phyloP scores from a whole-genome alignment of 1,284 basidiomycete genomes.

The Ceratobasidium sp. region DNA sequence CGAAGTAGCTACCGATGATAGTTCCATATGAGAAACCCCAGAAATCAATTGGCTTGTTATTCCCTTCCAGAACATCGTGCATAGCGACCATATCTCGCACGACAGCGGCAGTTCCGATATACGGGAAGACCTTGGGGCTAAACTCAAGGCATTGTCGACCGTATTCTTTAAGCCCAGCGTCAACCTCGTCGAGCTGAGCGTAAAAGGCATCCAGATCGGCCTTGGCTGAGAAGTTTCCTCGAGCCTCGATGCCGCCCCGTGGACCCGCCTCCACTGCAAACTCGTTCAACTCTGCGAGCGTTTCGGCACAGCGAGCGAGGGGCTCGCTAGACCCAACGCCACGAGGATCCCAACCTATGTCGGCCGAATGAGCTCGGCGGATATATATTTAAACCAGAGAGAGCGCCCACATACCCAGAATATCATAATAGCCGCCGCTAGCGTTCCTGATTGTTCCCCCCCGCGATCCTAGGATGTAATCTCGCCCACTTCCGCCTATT shows the following conservation, averaged over 20 bases:
- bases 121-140: neutral
- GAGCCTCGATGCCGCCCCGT: no score
- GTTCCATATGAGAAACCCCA: slow-evolving; percentile 28
- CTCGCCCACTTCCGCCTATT: neutral
- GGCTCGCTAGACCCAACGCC: slow-evolving; percentile 11
- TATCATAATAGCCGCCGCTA: slow-evolving; percentile 26
- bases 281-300: no score
- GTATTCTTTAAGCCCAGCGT: no score
- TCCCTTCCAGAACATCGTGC: slow-evolving; percentile 1
- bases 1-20: slow-evolving; percentile 11
- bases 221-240: no score
- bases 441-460: neutral
- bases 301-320: no score
- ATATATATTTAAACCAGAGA: neutral
- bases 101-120: neutral
- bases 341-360: slow-evolving; percentile 35
- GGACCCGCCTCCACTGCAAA: no score
- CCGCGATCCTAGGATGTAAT: neutral
- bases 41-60: neutral
- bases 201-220: no score
- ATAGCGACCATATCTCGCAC: slow-evolving; percentile 33
- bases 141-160: no score
- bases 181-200: no score
- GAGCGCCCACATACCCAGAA: slow-evolving; percentile 1
- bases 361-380: neutral